These are phyloP conservation scores for Teratosphaeria destructans DNA, from an alignment of 2,329 filamentous ascomycete species.

Conservation along the genomic window DNA sequence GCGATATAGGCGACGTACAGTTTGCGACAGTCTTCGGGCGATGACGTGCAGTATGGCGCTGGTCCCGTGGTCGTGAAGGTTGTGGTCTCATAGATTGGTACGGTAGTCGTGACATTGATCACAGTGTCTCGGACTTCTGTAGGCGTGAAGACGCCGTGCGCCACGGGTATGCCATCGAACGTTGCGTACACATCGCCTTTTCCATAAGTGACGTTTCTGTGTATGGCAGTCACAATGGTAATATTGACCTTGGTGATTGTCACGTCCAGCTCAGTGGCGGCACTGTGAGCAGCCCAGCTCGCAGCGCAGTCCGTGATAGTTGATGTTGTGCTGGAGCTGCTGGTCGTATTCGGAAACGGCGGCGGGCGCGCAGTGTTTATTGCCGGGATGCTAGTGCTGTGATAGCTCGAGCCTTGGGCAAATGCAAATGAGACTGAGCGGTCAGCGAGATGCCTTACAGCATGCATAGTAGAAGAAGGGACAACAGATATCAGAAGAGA, in stretches of 20 bases:
- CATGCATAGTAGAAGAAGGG: neutral
- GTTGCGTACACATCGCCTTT: conserved; percentile 13
- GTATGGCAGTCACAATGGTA: conserved; percentile 1
- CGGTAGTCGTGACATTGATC: conserved; percentile 7
- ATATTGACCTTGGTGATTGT: neutral
- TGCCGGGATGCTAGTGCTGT: neutral
- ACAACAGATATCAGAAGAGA: neutral
- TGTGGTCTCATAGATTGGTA: neutral
- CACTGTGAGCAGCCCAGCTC: neutral
- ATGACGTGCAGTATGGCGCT: conserved; percentile 4
- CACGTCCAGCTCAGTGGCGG: neutral
- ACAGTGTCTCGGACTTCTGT: conserved; percentile 5
- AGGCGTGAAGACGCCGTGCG: conserved; percentile 8
- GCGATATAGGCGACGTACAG: conserved; percentile 12
- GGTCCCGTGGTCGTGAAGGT: neutral
- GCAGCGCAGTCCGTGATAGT: neutral
- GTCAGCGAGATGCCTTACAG: neutral
- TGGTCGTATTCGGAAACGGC: neutral
- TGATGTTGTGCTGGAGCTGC: neutral
- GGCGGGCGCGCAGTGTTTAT: neutral
- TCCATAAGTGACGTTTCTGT: conserved; percentile 7
- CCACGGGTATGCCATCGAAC: conserved; percentile 6
- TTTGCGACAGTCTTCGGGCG: conserved; percentile 8
- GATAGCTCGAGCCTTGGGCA: neutral
- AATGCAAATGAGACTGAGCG: neutral